Percentiles rank a stretch among this genome's conserved stretches.
Conservation (phyloP, 805 yeast genomes). For the Pichia paraexigua region DNA sequence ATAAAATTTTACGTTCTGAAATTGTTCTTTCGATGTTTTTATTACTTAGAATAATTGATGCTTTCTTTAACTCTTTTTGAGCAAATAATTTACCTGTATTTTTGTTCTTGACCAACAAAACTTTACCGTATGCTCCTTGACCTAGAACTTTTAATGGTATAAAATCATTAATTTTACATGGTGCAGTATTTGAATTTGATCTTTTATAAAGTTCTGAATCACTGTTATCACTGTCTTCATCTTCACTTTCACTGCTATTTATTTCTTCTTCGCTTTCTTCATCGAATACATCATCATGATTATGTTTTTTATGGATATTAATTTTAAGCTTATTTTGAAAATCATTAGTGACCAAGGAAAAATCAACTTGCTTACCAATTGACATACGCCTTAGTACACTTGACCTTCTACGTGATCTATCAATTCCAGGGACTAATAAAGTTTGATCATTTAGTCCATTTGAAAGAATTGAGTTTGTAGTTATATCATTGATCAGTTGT, state of each 20-base stretch:
- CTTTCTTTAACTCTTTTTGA: conserved; percentile 76
- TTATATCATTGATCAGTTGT: background rate
- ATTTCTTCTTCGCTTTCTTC: background rate
- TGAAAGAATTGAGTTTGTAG: background rate
- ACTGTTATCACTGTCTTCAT: conserved; percentile 5
- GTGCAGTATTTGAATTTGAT: conserved; percentile 8
- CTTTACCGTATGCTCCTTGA: conserved; percentile 84
- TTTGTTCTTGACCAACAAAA: conserved; percentile 58
- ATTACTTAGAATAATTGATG: conserved; percentile 49
- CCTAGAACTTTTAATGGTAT: conserved; percentile 68
- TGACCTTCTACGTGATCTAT: conserved; percentile 18
- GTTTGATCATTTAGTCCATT: background rate
- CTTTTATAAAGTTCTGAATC: conserved; percentile 8
- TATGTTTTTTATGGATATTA: conserved; percentile 3
- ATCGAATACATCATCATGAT: conserved; percentile 6
- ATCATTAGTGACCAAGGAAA: conserved; percentile 2
- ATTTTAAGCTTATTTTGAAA: conserved; percentile 1
- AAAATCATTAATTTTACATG: conserved; percentile 42
- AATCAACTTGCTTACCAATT: conserved; percentile 14
- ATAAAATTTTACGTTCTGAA: conserved; percentile 64
- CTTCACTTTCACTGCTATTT: conserved; percentile 7
- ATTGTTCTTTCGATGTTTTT: conserved; percentile 64
- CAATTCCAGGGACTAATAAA: too few species aligned
- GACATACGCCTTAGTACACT: conserved; percentile 25
- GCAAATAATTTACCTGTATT: conserved; percentile 62